Conservation (phyloP, 2,329 filamentous ascomycete genomes). For the Sporothrix phasma region DNA sequence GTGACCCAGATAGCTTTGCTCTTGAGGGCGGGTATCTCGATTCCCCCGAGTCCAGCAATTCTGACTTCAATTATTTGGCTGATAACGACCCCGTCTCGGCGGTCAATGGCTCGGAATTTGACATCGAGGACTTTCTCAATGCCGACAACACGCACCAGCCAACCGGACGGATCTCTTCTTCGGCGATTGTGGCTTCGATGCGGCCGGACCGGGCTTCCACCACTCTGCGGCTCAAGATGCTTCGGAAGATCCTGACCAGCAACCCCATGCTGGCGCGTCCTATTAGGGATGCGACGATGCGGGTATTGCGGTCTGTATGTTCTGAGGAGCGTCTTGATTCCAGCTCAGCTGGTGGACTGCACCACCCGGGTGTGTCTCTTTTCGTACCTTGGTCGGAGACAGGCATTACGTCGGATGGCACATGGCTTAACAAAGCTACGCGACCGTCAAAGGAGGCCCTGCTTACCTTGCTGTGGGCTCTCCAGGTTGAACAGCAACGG, state of each 20-base stretch:
- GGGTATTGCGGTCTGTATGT: slow-evolving; percentile 60
- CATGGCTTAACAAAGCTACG: slow-evolving; percentile 29
- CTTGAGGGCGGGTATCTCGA: slow-evolving; percentile 66
- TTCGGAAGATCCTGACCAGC: slow-evolving; percentile 59
- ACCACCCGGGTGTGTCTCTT: slow-evolving; percentile 18
- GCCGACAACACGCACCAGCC: slow-evolving; percentile 34
- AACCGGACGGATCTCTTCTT: slow-evolving; percentile 34
- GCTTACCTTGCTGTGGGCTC: slow-evolving; percentile 38
- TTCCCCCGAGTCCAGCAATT: slow-evolving; percentile 57
- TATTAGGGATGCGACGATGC: slow-evolving; percentile 63
- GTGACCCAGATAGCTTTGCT: slow-evolving; percentile 65
- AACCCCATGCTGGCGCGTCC: slow-evolving; percentile 66
- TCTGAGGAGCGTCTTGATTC: slow-evolving; percentile 39
- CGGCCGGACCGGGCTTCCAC: slow-evolving; percentile 43
- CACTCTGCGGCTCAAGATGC: slow-evolving; percentile 51
- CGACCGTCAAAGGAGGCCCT: slow-evolving; percentile 40
- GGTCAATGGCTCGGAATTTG: slow-evolving; percentile 30
- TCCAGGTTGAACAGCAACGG: slow-evolving; percentile 34
- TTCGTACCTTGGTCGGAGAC: slow-evolving; percentile 25
- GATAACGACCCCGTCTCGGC: slow-evolving; percentile 45
- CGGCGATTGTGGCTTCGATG: slow-evolving; percentile 30
- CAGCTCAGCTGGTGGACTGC: slow-evolving; percentile 34
- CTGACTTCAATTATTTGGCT: slow-evolving; percentile 59
- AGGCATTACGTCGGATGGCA: slow-evolving; percentile 19
- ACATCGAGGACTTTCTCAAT: slow-evolving; percentile 47